These are phyloP conservation scores for Astrothelium macrocarpum DNA, from an alignment of 495 filamentous ascomycete species.

Conservation along the genomic window DNA sequence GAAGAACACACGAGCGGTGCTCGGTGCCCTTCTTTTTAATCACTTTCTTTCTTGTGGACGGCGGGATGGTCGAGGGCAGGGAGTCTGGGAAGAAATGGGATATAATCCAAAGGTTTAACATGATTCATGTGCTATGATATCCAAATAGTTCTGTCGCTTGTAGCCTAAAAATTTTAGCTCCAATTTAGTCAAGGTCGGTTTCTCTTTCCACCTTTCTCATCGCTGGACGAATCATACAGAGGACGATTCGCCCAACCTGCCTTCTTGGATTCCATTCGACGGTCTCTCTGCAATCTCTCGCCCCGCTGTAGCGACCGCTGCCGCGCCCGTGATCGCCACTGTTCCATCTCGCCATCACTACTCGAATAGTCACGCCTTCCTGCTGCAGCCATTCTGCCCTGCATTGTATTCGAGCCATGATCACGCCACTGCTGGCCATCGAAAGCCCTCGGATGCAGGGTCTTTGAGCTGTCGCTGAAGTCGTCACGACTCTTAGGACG, in stretches of 20 bases:
- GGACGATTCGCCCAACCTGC: background rate
- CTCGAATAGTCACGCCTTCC: background rate
- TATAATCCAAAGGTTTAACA: background rate
- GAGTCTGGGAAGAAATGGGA: background rate
- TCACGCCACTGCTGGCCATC: background rate
- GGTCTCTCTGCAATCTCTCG: background rate
- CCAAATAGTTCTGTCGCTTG: background rate
- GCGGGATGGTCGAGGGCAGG: too few relatives aligned
- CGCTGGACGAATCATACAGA: background rate
- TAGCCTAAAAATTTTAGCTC: background rate
- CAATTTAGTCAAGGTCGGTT: background rate
- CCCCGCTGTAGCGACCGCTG: background rate
- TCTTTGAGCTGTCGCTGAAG: background rate
- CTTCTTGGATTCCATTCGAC: background rate
- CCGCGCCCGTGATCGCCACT: slow-evolving; percentile 1
- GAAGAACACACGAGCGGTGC: too few relatives aligned
- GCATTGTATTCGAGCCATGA: background rate
- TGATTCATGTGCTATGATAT: background rate
- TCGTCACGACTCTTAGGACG: background rate
- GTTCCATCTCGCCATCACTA: background rate
- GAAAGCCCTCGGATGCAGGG: background rate
- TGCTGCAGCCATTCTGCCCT: background rate
- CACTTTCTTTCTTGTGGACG: too few relatives aligned
- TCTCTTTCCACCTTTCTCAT: background rate
- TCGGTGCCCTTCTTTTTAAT: too few relatives aligned